These are phyloP conservation scores for Lactarius akahatsu DNA, from an alignment of 768 basidiomycete species.

Conservation along the genomic window DNA sequence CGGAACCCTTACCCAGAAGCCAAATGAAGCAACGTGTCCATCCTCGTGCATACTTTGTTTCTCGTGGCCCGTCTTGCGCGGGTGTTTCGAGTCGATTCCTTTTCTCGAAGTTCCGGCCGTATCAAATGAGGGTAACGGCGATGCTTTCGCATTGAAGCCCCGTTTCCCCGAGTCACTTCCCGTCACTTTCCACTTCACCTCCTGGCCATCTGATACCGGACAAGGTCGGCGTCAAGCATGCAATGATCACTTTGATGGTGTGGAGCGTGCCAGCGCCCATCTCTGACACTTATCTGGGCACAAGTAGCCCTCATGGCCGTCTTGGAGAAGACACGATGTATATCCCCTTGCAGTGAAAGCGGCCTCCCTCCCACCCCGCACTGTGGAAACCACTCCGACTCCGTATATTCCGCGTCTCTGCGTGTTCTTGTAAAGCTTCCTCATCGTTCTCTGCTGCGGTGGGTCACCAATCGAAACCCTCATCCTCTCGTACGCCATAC, in stretches of 20 bases:
- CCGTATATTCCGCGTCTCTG: background rate
- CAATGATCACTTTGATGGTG: background rate
- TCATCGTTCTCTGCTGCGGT: background rate
- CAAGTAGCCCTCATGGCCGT: background rate
- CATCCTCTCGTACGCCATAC: background rate
- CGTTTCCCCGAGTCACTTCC: background rate
- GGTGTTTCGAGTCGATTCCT: background rate
- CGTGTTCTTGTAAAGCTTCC: background rate
- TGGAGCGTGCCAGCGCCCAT: background rate
- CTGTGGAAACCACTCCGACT: background rate
- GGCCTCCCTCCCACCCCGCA: background rate
- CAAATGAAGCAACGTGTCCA: slow-evolving; percentile 1
- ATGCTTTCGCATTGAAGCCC: background rate
- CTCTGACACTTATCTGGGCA: background rate
- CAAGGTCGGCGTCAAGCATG: background rate
- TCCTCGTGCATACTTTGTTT: background rate
- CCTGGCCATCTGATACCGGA: background rate
- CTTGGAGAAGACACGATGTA: background rate
- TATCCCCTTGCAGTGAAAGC: background rate
- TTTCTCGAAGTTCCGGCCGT: background rate
- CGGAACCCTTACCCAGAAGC: background rate
- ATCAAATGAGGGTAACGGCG: background rate
- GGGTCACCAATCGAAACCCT: background rate
- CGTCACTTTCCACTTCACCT: background rate
- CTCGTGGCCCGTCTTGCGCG: background rate